Evolutionary conservation across 2,329 filamentous ascomycete species (phyloP), one percentile per base, ranked within the genome.

Genomic region (Geosmithia putterillii): DNA sequence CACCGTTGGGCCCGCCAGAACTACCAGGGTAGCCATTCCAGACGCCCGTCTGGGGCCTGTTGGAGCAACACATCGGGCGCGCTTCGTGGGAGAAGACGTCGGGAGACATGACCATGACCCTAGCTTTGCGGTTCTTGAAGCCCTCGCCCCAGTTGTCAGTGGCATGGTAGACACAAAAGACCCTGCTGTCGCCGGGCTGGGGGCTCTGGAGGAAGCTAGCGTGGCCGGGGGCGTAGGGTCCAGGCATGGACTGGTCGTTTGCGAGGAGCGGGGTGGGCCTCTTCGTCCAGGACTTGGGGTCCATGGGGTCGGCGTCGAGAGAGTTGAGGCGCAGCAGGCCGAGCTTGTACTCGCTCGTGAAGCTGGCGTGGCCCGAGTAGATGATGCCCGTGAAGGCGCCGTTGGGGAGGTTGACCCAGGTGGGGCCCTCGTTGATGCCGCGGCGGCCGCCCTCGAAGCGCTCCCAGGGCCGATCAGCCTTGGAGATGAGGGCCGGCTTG

Each of bases 171-270:
- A 49, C 18, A 39, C 47, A 47, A 34, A 44, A 47, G 9, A 47
- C 39, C 19, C 44, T 43, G 19, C 21, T 39, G 40, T 47, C 47
- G 10, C 41, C 41, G 12, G 41, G 47, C 40, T 51, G 45, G 14
- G 52, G 51, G 44, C 50, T 54, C 20, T 46, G 46, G 28, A 54
- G 15, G 41, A 54, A 50, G 45, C 51, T 53, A 34, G 50, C 50
- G 37, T 54, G 45, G 10, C 47, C 47, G 2, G 47, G 47, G 3
- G 43, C 47, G 15, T 45, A 49, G 14, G 45, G 47, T 3, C 45
- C 47, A 2, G 43, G 45, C 41, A 42, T 46, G 5, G 38, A 35
- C 34, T 45, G 38, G 28, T 48, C 45, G 36, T 44, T 48, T 17
- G 42, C n/a, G 8, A 49, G 44, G 35, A 48, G 38, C 14, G 46